Conservation (phyloP, 495 filamentous ascomycete species). For the Talaromyces thailandensis region DNA sequence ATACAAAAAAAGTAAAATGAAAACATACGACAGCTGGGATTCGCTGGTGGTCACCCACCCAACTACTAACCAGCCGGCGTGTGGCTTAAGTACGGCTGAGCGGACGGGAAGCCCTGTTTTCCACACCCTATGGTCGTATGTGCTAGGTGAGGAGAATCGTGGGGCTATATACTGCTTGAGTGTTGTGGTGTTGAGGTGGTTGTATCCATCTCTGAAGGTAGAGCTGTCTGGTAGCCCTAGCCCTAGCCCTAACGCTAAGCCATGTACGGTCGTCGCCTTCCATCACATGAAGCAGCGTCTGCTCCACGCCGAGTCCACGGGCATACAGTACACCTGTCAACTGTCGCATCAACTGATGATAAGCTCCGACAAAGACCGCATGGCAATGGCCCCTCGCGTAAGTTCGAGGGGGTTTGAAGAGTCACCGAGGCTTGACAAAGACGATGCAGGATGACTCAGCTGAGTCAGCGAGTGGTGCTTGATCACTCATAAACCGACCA, state of each 20-base stretch:
- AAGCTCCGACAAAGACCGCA: background rate
- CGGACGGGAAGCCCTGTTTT: slow-evolving; percentile 2
- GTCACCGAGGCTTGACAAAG: background rate
- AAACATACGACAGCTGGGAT: background rate
- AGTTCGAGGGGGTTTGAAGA: too few species aligned
- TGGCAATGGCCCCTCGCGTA: background rate
- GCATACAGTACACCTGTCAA: background rate
- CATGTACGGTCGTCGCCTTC: background rate
- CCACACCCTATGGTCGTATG: background rate
- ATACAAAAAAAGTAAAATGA: too few species aligned
- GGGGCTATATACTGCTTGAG: background rate
- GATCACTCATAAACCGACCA: background rate
- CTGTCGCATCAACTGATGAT: background rate
- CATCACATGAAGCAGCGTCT: background rate
- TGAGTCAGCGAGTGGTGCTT: background rate
- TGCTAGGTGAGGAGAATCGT: background rate
- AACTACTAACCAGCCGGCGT: background rate
- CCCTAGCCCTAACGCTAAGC: background rate
- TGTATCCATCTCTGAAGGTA: too few species aligned
- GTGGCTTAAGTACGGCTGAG: slow-evolving; percentile 1
- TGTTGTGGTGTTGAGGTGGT: background rate
- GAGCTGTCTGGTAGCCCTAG: background rate
- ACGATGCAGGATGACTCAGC: background rate
- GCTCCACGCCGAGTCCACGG: too few species aligned
- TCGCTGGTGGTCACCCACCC: background rate